Base-by-base conservation (phyloP, 345 rosid species). In the Cardamine occulta region DNA sequence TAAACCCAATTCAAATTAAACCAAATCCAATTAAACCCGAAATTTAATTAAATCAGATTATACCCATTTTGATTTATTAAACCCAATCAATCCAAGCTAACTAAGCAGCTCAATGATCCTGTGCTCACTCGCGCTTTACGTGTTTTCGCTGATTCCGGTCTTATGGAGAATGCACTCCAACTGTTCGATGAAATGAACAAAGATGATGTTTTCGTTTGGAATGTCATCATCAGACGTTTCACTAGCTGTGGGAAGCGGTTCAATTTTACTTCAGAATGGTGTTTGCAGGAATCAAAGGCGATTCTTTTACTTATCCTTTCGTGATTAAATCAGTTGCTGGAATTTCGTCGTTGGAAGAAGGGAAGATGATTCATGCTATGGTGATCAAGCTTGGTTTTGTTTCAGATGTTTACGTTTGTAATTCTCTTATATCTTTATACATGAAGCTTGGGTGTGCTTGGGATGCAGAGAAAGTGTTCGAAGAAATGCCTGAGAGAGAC, bases 131-230 rank as follows among this genome's bases (percentile, higher is more conserved):
- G 84, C 18, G 68, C 82, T 39, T 80, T 86, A 5, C 26, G 13
- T 2, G 57, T 12, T 0, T 52, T 78, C 1, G 81, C 75, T 8
- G 82, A 79, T 48, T 82, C 85, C 0, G 88, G 91, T 19, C 77
- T 80, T 0, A 75, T 87, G 84, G 83, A 75, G 0, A 37, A 79
- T 79, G 92, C 92, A 31, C 82, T 85, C 87, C 32, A 79, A 52
- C 62, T 93, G 90, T 88, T 93, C 59, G 91, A 90, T 28, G 79
- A 81, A 86, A 87, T 93, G 90, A 66, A 73, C 66, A 83, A 64
- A 55, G 66, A 79, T 10, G 91, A 90, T 67, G 32, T 71, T 29
- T 87, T 68, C 54, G 3, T 80, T 0, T 93, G 96, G 95, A 93
- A 88, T 73, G 77, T 88, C 59, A 79, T 93, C 66, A 86, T 88